A percentile compares a stretch with the other conserved stretches of the same genome.
Evolutionary conservation across 1,284 basidiomycete genomes (phyloP).

Genomic region (Ceratobasidium sp.): DNA sequence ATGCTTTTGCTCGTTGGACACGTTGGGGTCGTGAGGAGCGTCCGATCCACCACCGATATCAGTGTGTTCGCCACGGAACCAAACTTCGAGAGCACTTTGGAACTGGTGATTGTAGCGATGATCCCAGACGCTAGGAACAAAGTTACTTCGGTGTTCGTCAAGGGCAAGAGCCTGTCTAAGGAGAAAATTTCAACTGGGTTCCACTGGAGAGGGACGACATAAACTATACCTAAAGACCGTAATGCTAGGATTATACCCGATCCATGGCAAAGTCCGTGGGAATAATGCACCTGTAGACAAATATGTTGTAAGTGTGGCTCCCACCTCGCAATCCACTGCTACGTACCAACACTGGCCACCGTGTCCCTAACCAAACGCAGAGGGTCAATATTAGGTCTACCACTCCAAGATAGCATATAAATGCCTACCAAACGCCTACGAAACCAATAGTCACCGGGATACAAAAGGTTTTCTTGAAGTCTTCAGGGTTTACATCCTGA

Average conservation of each 20-base stretch:
- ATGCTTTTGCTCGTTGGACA: not conserved
- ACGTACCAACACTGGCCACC: not conserved
- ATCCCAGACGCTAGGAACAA: conserved; percentile 45
- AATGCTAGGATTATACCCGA: not conserved
- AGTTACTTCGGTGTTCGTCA: conserved; percentile 50
- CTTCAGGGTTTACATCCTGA: not conserved
- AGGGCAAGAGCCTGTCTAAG: conserved; percentile 50
- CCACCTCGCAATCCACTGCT: no score
- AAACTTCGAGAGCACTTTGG: not conserved
- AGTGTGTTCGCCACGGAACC: not conserved
- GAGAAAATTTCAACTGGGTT: not conserved
- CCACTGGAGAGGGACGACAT: not conserved
- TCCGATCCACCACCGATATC: conserved; percentile 5
- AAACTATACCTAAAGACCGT: not conserved
- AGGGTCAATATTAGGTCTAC: not conserved
- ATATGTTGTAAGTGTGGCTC: no score
- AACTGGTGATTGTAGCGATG: not conserved
- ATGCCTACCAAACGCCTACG: not conserved
- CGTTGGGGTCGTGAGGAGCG: not conserved
- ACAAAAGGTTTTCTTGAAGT: not conserved
- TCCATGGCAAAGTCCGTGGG: not conserved
- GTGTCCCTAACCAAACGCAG: not conserved
- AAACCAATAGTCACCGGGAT: not conserved
- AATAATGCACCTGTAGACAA: not conserved
- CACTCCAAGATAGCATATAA: not conserved